These are phyloP conservation scores for Fusarium sp. DNA, from an alignment of 2,329 filamentous ascomycete genomes.

Conservation along the genomic window DNA sequence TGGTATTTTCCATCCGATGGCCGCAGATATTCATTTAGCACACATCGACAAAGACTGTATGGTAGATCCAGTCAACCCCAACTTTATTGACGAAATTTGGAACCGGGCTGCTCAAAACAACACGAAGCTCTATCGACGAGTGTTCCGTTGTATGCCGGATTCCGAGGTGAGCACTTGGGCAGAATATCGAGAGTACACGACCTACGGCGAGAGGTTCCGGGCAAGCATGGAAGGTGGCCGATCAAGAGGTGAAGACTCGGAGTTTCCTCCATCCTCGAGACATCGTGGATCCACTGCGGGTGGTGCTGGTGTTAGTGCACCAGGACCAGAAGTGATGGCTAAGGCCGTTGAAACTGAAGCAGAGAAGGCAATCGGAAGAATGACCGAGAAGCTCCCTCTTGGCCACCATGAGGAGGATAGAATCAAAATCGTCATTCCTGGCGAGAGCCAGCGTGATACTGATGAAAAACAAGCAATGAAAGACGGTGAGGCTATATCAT, in stretches of 20 bases:
- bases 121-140: conserved; percentile 90
- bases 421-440: conserved; percentile 47
- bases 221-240: conserved; percentile 69
- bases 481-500: conserved; percentile 29
- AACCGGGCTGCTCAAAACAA: conserved; percentile 90
- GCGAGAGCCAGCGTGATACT: conserved; percentile 43
- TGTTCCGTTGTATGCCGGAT: conserved; percentile 97
- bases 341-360: conserved; percentile 48
- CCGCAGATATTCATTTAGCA: conserved; percentile 77
- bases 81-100: conserved; percentile 91
- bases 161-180: conserved; percentile 94
- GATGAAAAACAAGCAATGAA: conserved; percentile 57
- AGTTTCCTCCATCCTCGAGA: conserved; percentile 54
- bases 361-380: conserved; percentile 50
- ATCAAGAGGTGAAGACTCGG: conserved; percentile 61
- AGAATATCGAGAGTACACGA: conserved; percentile 86
- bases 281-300: conserved; percentile 47
- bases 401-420: conserved; percentile 44
- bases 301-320: conserved; percentile 56
- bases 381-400: conserved; percentile 39
- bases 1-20: conserved; percentile 61
- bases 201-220: conserved; percentile 81
- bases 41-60: conserved; percentile 91
- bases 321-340: conserved; percentile 52
- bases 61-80: conserved; percentile 84